Percentiles rank a stretch among this genome's conserved stretches.
Conservation (phyloP, 805 yeast species). For the Ogataea methanolica region DNA sequence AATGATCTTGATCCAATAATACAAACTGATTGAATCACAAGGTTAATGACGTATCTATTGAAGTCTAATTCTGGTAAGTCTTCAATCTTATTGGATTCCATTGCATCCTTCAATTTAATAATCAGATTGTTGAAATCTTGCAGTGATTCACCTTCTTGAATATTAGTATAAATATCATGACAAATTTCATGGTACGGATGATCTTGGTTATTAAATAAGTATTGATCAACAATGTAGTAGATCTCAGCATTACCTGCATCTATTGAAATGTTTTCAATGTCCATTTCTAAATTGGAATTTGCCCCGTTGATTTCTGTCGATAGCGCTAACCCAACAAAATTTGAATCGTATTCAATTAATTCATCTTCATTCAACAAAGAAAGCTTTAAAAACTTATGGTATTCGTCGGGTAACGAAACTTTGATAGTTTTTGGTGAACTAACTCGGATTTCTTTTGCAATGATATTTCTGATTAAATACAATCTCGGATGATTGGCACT, state of each 20-base stretch:
- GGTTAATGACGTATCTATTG: conserved; percentile 46
- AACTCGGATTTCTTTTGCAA: conserved; percentile 78
- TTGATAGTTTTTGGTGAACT: conserved; percentile 70
- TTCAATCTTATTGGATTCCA: conserved; percentile 10
- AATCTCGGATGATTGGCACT: conserved; percentile 65
- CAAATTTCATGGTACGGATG: conserved; percentile 31
- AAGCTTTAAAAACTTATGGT: conserved; percentile 43
- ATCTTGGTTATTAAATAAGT: conserved; percentile 30
- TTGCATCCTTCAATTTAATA: conserved; percentile 16
- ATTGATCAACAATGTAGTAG: conserved; percentile 29
- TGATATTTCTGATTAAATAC: conserved; percentile 69
- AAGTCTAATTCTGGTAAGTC: conserved; percentile 17
- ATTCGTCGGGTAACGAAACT: conserved; percentile 63
- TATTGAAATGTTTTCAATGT: conserved; percentile 12
- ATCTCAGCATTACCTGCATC: conserved; percentile 27
- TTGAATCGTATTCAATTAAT: conserved; percentile 33
- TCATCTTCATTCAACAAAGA: conserved; percentile 34
- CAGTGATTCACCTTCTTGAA: conserved; percentile 27
- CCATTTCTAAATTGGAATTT: conserved; percentile 15
- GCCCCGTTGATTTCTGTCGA: conserved; percentile 15
- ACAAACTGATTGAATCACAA: conserved; percentile 67
- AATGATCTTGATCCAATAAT: conserved; percentile 86
- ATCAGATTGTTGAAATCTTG: conserved; percentile 27
- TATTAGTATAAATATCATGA: conserved; percentile 28
- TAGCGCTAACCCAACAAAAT: conserved; percentile 29